These are phyloP conservation scores for Neurospora sp. DNA, from an alignment of 495 filamentous ascomycete genomes.

Conservation along the genomic window DNA sequence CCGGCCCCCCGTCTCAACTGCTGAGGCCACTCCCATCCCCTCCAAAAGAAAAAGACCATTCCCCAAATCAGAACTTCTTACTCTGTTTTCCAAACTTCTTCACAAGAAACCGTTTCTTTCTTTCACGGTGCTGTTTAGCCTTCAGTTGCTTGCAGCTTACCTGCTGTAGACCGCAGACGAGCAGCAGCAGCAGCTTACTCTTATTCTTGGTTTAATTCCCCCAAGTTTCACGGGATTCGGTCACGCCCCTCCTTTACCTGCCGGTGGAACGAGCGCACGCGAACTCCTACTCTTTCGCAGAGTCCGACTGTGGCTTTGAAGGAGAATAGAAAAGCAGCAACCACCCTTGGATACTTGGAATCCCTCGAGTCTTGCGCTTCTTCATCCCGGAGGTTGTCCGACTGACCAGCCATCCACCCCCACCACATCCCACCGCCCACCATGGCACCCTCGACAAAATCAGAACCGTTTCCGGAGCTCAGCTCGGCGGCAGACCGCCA, in stretches of 20 bases:
- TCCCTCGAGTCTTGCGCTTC: not conserved
- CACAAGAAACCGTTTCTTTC: not conserved
- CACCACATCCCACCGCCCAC: not conserved
- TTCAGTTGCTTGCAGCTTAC: not conserved
- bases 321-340: not conserved
- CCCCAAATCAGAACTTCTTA: not conserved
- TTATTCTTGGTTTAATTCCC: not conserved
- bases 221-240: not conserved
- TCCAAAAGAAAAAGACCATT: not conserved
- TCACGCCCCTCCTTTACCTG: not conserved
- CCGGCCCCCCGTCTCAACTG: not conserved
- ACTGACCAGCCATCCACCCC: not conserved
- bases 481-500: conserved; percentile 33
- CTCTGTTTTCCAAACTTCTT: not conserved
- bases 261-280: not conserved
- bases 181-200: not conserved
- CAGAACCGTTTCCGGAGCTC: conserved; percentile 39
- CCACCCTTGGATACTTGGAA: not conserved
- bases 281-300: not conserved
- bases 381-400: not conserved
- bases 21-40: not conserved
- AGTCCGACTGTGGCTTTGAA: not conserved
- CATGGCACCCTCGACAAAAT: not conserved
- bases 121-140: not conserved
- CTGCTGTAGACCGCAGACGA: not conserved